Percentiles rank a stretch among this genome's conserved stretches.
Evolutionary conservation across 2,329 filamentous ascomycete species (phyloP).

Genomic region (Erysiphe pulchra): DNA sequence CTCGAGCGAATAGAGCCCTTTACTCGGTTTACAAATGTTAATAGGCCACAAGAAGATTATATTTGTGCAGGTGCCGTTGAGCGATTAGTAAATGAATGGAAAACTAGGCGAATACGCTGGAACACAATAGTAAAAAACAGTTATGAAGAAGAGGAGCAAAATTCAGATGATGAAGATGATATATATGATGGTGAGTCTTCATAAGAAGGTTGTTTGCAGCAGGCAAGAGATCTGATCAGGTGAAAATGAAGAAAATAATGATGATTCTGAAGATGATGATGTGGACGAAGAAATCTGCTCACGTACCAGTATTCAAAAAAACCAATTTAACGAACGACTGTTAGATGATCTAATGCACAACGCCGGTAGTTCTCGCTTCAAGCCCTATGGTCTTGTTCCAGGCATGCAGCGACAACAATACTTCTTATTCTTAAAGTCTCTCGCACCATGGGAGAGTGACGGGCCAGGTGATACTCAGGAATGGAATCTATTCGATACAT

Average conservation of each 20-base stretch:
- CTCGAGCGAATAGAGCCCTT: not conserved
- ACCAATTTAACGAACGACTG: not conserved
- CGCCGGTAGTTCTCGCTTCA: not conserved
- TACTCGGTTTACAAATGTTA: not conserved
- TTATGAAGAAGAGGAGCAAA: not conserved
- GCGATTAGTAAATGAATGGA: not conserved
- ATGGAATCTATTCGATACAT: constrained; percentile 1
- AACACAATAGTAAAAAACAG: not conserved
- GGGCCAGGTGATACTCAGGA: constrained; percentile 1
- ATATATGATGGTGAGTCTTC: not conserved
- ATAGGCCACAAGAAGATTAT: not conserved
- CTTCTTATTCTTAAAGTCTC: not conserved
- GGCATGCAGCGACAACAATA: not conserved
- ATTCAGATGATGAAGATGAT: not conserved
- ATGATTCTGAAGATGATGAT: not conserved
- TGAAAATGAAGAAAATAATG: not conserved
- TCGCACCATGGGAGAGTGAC: constrained; percentile 1
- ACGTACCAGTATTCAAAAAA: not conserved
- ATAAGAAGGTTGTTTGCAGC: not conserved
- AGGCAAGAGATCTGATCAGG: not conserved
- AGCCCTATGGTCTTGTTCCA: not conserved
- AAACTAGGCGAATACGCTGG: not conserved
- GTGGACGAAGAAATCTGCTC: not conserved
- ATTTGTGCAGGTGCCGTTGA: not conserved
- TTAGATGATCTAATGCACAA: not conserved